Conservation (phyloP, 139 green algal species). For the Pleodorina starrii region DNA sequence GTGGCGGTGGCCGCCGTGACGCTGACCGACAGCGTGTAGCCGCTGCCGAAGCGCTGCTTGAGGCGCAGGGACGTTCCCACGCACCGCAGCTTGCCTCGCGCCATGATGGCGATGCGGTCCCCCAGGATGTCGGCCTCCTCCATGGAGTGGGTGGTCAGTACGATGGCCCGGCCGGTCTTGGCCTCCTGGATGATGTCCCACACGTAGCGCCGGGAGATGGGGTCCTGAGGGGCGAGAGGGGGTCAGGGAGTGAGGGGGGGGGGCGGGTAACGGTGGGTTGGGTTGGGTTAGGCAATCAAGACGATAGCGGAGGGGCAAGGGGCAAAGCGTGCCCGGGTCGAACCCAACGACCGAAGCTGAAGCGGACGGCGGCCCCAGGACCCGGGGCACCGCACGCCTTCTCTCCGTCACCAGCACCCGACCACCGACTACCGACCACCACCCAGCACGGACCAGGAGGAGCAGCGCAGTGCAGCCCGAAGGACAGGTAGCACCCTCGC, state of each 20-base stretch:
- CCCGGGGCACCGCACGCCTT: no score
- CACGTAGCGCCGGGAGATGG: constrained; percentile 89
- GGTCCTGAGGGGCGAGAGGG: constrained; percentile 68
- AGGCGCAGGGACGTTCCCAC: constrained; percentile 89
- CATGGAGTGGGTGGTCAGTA: constrained; percentile 98
- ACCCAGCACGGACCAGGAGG: no score
- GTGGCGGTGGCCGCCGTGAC: background rate
- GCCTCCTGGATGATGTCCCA: constrained; percentile 92
- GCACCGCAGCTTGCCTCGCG: constrained; percentile 84
- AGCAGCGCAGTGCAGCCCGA: no score
- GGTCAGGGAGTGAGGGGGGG: background rate
- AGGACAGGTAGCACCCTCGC: no score
- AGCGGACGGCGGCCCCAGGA: no score
- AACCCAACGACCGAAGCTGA: no score
- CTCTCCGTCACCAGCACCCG: no score
- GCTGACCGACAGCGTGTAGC: constrained; percentile 76
- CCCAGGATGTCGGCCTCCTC: constrained; percentile 97
- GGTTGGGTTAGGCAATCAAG: no score
- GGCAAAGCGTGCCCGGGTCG: no score
- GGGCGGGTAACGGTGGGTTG: no score
- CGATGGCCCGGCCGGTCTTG: constrained; percentile 77
- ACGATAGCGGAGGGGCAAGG: no score
- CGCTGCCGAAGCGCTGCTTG: constrained; percentile 92
- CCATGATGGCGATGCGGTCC: constrained; percentile 95
- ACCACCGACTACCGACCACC: no score